phyloP scores from a whole-genome alignment of 2,329 filamentous ascomycete species.

The Sarocladiaceae sp. region DNA sequence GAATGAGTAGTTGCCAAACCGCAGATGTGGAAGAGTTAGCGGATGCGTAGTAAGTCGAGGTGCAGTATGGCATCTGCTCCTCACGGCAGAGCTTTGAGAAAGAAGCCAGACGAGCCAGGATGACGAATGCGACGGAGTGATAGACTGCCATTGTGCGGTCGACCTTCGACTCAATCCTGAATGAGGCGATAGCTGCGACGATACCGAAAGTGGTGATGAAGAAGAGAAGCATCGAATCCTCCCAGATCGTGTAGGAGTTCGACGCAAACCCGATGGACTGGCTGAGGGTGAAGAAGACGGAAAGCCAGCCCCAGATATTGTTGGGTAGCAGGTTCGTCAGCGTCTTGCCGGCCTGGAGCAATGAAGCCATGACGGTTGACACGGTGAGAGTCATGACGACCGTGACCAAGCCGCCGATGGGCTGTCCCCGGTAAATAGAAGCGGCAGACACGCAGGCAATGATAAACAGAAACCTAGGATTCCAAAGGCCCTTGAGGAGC shows the following conservation, averaged over 20 bases:
- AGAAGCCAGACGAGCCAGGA: conserved; percentile 73
- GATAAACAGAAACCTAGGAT: conserved; percentile 26
- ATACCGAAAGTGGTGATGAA: conserved; percentile 85
- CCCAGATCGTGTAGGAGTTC: conserved; percentile 98
- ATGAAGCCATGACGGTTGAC: conserved; percentile 37
- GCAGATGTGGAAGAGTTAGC: conserved; percentile 87
- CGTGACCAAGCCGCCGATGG: conserved; percentile 30
- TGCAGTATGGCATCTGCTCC: conserved; percentile 96
- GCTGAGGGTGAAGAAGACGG: conserved; percentile 71
- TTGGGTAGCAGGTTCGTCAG: conserved; percentile 55
- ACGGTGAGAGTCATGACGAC: conserved; percentile 28
- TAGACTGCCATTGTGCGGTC: conserved; percentile 74
- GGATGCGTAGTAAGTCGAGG: conserved; percentile 92
- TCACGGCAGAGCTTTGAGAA: conserved; percentile 91
- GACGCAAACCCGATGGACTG: conserved; percentile 93
- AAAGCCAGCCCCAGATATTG: conserved; percentile 85
- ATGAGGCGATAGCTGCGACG: conserved; percentile 65
- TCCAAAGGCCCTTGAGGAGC: conserved; percentile 29
- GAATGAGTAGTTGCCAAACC: conserved; percentile 78
- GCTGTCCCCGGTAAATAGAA: conserved; percentile 25
- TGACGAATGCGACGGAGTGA: conserved; percentile 76
- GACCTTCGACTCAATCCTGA: conserved; percentile 59
- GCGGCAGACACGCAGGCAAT: conserved; percentile 21
- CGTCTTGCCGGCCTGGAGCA: conserved; percentile 37
- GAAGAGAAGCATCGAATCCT: conserved; percentile 89